Percentiles rank a stretch among this genome's conserved stretches.
phyloP scores from a whole-genome alignment of 1,284 basidiomycete species.

The Volvariella volvacea region DNA sequence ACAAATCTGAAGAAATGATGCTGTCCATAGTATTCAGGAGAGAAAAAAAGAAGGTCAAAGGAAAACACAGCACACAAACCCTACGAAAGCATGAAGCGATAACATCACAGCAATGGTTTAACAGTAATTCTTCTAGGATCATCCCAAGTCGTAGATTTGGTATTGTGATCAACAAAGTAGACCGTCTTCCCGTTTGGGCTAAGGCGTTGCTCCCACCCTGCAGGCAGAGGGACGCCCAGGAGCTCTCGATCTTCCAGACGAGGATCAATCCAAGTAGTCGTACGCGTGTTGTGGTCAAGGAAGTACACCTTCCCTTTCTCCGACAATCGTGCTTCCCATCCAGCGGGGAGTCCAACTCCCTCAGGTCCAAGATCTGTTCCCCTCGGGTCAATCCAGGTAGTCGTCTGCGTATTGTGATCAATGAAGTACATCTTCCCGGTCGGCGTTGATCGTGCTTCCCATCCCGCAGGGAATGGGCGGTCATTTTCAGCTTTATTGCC shows the following conservation, averaged over 20 bases:
- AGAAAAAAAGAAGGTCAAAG: too few species aligned
- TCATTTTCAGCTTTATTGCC: too few species aligned
- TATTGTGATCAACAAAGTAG: too few species aligned
- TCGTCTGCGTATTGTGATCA: constrained; percentile 88
- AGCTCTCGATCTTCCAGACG: constrained; percentile 36
- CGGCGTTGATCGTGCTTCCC: constrained; percentile 90
- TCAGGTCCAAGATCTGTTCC: constrained; percentile 43
- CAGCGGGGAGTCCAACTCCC: constrained; percentile 88
- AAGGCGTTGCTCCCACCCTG: too few species aligned
- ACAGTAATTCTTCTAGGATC: too few species aligned
- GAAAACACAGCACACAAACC: too few species aligned
- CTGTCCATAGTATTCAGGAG: too few species aligned
- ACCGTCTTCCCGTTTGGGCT: not conserved
- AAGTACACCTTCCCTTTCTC: constrained; percentile 92
- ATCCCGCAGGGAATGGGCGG: constrained; percentile 86
- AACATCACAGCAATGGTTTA: too few species aligned
- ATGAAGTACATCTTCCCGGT: constrained; percentile 89
- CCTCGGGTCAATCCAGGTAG: constrained; percentile 82
- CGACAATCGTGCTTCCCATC: constrained; percentile 96
- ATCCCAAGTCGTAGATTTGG: too few species aligned
- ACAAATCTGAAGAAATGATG: too few species aligned
- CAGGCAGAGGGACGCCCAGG: too few species aligned
- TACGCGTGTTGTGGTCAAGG: constrained; percentile 94
- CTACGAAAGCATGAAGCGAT: too few species aligned
- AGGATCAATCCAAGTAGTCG: constrained; percentile 95